These are phyloP conservation scores for Boehmeria nivea DNA, from an alignment of 306 rosid species.

Conservation along the genomic window DNA sequence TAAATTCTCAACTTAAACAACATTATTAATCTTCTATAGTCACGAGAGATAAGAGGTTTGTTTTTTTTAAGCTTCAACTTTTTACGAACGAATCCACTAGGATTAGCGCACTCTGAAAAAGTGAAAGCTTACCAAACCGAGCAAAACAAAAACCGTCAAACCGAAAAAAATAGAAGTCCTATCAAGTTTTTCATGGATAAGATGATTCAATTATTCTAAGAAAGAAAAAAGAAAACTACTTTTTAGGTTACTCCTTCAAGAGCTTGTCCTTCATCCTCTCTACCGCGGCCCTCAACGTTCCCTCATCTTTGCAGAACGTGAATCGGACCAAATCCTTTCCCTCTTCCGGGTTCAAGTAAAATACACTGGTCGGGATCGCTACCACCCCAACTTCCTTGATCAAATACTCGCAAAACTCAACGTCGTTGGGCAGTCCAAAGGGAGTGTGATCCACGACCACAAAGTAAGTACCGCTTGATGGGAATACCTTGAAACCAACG, in stretches of 20 bases:
- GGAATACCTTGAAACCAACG: conserved; percentile 79
- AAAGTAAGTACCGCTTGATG: conserved; percentile 86
- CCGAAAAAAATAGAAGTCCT: no score
- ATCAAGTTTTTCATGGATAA: no score
- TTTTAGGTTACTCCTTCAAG: conserved; percentile 43
- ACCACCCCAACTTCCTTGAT: conserved; percentile 91
- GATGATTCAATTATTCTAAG: neutral
- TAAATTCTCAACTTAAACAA: no score
- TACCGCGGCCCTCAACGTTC: conserved; percentile 72
- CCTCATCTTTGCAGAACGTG: conserved; percentile 90
- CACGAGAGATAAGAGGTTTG: no score
- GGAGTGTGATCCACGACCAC: conserved; percentile 93
- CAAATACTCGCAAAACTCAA: conserved; percentile 80
- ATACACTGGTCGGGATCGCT: conserved; percentile 89
- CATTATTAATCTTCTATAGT: no score
- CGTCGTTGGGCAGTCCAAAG: conserved; percentile 71
- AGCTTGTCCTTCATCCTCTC: conserved; percentile 88
- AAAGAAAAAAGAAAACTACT: neutral
- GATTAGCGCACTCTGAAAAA: no score
- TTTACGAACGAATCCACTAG: no score
- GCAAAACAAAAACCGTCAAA: no score
- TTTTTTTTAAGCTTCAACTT: no score
- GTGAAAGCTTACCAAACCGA: no score
- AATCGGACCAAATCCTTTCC: conserved; percentile 88
- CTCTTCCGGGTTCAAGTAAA: conserved; percentile 88